Evolutionary conservation across 768 basidiomycete species (phyloP).

Genomic region (Coprinopsis sp.): DNA sequence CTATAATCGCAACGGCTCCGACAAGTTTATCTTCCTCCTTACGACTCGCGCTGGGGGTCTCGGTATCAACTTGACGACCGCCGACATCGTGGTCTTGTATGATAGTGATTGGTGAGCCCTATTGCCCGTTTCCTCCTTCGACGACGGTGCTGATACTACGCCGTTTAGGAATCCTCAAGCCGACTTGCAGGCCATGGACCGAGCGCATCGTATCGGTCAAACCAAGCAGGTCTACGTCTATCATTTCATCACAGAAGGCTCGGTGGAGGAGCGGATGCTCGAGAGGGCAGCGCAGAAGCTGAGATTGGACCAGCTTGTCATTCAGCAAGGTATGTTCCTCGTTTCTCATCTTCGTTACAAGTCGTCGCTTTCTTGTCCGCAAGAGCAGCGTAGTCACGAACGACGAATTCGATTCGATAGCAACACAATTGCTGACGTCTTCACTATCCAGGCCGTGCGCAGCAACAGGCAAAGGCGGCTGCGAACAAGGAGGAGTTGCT

Average conservation of each 20-base stretch:
- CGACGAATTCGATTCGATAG: too few species aligned
- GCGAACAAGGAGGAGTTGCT: slow-evolving; percentile 93
- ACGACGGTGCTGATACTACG: too few species aligned
- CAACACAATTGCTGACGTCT: too few species aligned
- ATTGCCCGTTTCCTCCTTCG: too few species aligned
- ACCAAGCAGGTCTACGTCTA: slow-evolving; percentile 98
- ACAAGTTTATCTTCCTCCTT: slow-evolving; percentile 94
- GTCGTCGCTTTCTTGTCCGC: too few species aligned
- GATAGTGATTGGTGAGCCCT: slow-evolving; percentile 88
- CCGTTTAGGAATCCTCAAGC: slow-evolving; percentile 96
- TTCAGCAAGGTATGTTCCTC: too few species aligned
- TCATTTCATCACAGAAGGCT: slow-evolving; percentile 93
- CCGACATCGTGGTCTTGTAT: slow-evolving; percentile 92
- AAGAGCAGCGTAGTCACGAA: too few species aligned
- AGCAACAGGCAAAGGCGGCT: slow-evolving; percentile 77
- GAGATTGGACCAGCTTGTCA: slow-evolving; percentile 91
- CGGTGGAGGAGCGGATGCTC: slow-evolving; percentile 92
- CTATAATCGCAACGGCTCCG: slow-evolving; percentile 90
- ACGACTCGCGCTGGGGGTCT: slow-evolving; percentile 96
- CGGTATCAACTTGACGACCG: slow-evolving; percentile 93
- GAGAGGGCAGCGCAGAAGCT: slow-evolving; percentile 95
- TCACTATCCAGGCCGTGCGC: too few species aligned
- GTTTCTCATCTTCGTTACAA: too few species aligned
- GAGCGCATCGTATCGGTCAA: slow-evolving; percentile 94
- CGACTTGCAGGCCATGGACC: slow-evolving; percentile 98